Percentiles rank a stretch among this genome's conserved stretches.
These are phyloP conservation scores for Zoysia pacifica DNA, from an alignment of 176 grass and related monocot species.

Conservation along the genomic window DNA sequence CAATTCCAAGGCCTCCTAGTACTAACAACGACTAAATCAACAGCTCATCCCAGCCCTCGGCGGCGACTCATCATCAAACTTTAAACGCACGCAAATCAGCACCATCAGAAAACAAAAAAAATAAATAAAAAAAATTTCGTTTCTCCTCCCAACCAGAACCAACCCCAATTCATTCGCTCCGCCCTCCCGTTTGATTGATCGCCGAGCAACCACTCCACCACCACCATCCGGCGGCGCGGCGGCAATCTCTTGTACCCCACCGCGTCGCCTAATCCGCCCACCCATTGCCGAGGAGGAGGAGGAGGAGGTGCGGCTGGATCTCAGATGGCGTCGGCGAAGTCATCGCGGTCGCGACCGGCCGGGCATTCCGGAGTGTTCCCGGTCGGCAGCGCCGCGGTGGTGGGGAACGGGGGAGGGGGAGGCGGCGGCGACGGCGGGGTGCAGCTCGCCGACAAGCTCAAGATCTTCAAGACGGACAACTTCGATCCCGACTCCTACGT, in stretches of 20 bases:
- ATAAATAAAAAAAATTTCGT: background rate
- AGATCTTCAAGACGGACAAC: constrained; percentile 99
- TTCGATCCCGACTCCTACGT: constrained; percentile 96
- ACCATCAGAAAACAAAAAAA: background rate
- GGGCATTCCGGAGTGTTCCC: constrained; percentile 67
- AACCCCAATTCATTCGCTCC: constrained; percentile 32
- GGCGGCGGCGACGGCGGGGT: constrained; percentile 55
- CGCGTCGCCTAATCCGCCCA: background rate
- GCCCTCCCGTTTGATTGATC: constrained; percentile 22
- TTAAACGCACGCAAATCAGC: constrained; percentile 7
- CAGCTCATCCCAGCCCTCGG: background rate
- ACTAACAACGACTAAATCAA: background rate
- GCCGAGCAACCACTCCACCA: constrained; percentile 21
- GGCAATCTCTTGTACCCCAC: constrained; percentile 2
- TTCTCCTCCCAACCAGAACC: background rate
- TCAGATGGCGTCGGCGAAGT: constrained; percentile 81
- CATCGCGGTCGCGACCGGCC: constrained; percentile 75
- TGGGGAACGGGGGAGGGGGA: constrained; percentile 36
- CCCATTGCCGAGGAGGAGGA: constrained; percentile 5
- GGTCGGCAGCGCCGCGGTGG: constrained; percentile 37
- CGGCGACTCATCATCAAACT: constrained; percentile 9
- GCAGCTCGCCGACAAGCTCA: constrained; percentile 97
- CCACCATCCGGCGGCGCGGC: background rate
- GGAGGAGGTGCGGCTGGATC: constrained; percentile 26
- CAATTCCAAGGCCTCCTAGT: background rate